Evolutionary conservation across 225 moss, liverwort and hornwort genomes (phyloP), one percentile per base, ranked within the genome.

Genomic region (Bryum argenteum): DNA sequence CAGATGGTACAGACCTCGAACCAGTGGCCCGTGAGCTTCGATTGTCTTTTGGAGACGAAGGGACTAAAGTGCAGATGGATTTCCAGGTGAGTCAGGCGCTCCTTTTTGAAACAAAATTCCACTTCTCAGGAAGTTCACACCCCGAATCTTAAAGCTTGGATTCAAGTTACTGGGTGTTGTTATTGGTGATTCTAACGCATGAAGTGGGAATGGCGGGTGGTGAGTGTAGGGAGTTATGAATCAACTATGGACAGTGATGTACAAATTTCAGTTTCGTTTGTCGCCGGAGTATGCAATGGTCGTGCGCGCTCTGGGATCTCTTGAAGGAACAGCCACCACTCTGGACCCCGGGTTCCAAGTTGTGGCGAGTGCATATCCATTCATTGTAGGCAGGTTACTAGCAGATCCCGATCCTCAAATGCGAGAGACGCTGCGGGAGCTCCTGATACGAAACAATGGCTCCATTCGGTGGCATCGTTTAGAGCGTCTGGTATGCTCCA

Each of bases 351-450:
- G 84, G 23, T 92, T 95, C 67, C 90, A 86, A 77, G 92, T 95
- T 50, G 90, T 90, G 71, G 89, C 92, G 3, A 92, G 92, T 78
- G 92, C 89, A 26, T 95, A 95, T 60, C 95, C 95, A 53, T 95
- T 95, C 69, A 86, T 95, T 68, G 77, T 95, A 26, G 95, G 92
- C 58, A 81, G 95, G 65, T 79, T 92, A 66, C 80, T 95, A 14
- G 89, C 92, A 23, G 95, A 95, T 70, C 90, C 95, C 75, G 92
- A 90, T 65, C 95, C 95, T 40, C 85, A 89, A 51, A 95, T 95
- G 92, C 78, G 92, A 73, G 84, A 89, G 69, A 92, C 92, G 66
- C 75, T 95, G 48, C 81, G 92, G 67, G 90, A 95, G 59, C 78
- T 92, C 8, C 84, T 95, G 0, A 90, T 92, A 58, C 76, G 88